Conservation (phyloP, 2,329 filamentous ascomycete species). For the Aspergillus fumigatiaffinis region DNA sequence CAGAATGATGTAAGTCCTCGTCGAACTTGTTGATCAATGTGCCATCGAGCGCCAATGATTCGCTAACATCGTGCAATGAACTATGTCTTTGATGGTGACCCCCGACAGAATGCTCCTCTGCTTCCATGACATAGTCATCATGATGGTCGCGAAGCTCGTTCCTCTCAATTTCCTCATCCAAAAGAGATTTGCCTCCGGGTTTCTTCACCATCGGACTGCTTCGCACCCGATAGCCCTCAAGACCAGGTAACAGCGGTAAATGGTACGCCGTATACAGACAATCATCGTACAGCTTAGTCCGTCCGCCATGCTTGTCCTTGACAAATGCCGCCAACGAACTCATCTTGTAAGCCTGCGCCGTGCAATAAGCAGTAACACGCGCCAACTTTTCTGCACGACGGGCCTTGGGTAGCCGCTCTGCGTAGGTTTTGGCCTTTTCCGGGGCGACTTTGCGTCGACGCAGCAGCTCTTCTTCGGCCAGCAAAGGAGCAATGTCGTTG, state of each 20-base stretch:
- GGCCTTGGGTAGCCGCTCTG: slow-evolving; percentile 85
- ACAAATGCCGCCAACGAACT: slow-evolving; percentile 84
- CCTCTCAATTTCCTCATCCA: slow-evolving; percentile 93
- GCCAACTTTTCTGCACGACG: slow-evolving; percentile 83
- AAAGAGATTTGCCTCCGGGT: slow-evolving; percentile 83
- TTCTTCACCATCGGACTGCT: slow-evolving; percentile 91
- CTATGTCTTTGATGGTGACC: slow-evolving; percentile 25
- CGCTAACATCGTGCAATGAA: slow-evolving; percentile 7
- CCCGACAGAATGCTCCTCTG: slow-evolving; percentile 45
- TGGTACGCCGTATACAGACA: slow-evolving; percentile 96
- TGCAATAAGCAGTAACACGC: slow-evolving; percentile 92
- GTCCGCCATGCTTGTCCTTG: slow-evolving; percentile 78
- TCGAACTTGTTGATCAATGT: not conserved
- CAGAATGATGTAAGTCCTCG: slow-evolving; percentile 25
- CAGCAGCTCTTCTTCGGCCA: slow-evolving; percentile 58
- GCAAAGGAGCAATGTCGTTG: slow-evolving; percentile 47
- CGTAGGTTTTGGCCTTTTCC: slow-evolving; percentile 78
- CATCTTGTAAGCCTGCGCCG: slow-evolving; percentile 88
- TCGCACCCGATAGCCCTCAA: slow-evolving; percentile 79
- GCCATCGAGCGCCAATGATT: not conserved
- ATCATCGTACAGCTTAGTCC: slow-evolving; percentile 96
- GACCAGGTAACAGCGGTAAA: slow-evolving; percentile 78
- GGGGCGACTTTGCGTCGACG: slow-evolving; percentile 50
- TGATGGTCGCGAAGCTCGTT: slow-evolving; percentile 87
- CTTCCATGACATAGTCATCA: slow-evolving; percentile 80